Conservation (phyloP, 305 asterid genomes). For the Euphrasia arctica region DNA sequence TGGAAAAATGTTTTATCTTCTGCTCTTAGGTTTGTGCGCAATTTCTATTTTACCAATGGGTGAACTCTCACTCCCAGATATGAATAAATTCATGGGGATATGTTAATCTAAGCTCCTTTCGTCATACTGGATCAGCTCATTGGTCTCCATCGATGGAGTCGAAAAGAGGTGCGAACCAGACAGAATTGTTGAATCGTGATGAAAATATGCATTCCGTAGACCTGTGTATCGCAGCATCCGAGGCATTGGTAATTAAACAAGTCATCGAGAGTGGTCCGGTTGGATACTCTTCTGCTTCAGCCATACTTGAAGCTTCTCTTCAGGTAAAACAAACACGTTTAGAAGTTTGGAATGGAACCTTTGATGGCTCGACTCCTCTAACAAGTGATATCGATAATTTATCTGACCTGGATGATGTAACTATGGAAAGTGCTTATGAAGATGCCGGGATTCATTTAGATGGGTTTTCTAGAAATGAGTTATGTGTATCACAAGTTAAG, state of each 20-base stretch:
- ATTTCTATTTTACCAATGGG: background rate
- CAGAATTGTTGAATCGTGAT: constrained; percentile 34
- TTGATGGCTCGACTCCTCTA: constrained; percentile 14
- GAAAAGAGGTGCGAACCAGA: constrained; percentile 18
- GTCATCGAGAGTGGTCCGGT: constrained; percentile 37
- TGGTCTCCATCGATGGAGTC: no score
- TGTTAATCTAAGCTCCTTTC: no score
- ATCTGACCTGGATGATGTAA: constrained; percentile 61
- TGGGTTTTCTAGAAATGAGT: constrained; percentile 19
- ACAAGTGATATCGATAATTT: constrained; percentile 38
- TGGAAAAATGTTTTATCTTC: no score
- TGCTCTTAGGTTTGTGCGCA: background rate
- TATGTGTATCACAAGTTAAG: constrained; percentile 55
- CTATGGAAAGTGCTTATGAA: constrained; percentile 62
- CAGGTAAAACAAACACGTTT: constrained; percentile 74
- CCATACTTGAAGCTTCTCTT: constrained; percentile 76
- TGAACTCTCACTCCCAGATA: constrained; percentile 32
- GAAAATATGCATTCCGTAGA: constrained; percentile 41
- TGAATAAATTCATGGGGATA: constrained; percentile 15
- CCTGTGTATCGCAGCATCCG: constrained; percentile 81
- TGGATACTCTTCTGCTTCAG: constrained; percentile 47
- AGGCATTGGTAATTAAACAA: constrained; percentile 75
- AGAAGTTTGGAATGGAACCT: constrained; percentile 40
- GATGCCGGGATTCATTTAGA: constrained; percentile 50
- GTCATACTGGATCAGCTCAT: no score